Base-by-base conservation (phyloP, 2,329 filamentous ascomycete genomes). In the Colletotrichum kahawae region DNA sequence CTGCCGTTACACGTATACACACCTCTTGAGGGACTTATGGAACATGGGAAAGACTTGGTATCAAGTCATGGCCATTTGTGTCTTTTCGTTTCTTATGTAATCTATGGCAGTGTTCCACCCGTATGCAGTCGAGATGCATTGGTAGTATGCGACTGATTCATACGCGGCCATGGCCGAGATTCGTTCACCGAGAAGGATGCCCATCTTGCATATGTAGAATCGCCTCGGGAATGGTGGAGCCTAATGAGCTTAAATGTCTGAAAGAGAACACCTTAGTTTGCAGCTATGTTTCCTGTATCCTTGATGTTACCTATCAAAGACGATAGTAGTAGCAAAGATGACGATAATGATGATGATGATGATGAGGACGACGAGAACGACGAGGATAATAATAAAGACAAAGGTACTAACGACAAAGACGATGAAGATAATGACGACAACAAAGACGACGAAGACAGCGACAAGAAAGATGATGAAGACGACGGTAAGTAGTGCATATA, bases 111-210 rank as follows among this genome's bases (percentile, higher is more conserved):
- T 12, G 3, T 48, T 21, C 18, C 0, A 48, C 38, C 18, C 9
- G 38, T 7, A 12, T 1, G 38, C 2, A 43, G 36, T 43, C 36
- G 1, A 1, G 0, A 18, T 43, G 36, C 0, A 5, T 18, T 38
- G 36, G 36, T 18, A 6, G 38, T n/a, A n/a, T 21, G 18, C 10
- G 9, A 48, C 3, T 48, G 9, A 21, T 48, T 48, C 38, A 48
- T 48, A 48, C 18, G 18, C 38, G 43, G 10, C 21, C 3, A 3
- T 33, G 31, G 31, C 31, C 5, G 43, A 3, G 10, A 21, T 5
- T 9, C 18, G 18, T 48, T 48, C 43, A 48, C 43, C n/a, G 2
- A 0, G n/a, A 48, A n/a, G n/a, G n/a, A 48, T 48, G n/a, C 10
- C 43, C 2, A 48, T 1, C 5, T 48, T 48, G n/a, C 0, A 48